Evolutionary conservation across 2,329 filamentous ascomycete genomes (phyloP).

Genomic region (Ceratocystis cubensis): DNA sequence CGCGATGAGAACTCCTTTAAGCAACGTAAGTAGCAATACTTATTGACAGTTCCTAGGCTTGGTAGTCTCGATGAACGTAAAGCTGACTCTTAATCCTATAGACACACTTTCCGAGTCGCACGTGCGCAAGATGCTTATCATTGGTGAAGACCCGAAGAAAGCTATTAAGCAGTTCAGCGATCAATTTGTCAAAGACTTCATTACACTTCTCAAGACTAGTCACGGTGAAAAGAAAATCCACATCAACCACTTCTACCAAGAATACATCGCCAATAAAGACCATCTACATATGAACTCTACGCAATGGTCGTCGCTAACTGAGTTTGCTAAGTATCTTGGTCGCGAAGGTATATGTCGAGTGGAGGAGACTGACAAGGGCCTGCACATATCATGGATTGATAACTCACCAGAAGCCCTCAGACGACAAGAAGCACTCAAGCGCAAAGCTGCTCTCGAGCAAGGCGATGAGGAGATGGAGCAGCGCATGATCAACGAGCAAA

Average conservation of each 20-base stretch:
- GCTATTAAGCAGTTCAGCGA: slow-evolving; percentile 70
- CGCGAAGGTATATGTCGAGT: slow-evolving; percentile 79
- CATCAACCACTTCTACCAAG: slow-evolving; percentile 89
- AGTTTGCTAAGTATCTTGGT: slow-evolving; percentile 79
- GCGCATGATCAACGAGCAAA: slow-evolving; percentile 69
- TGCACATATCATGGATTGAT: slow-evolving; percentile 84
- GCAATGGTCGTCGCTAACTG: slow-evolving; percentile 73
- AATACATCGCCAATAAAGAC: slow-evolving; percentile 76
- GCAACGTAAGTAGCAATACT: slow-evolving; percentile 18
- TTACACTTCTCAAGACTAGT: slow-evolving; percentile 62
- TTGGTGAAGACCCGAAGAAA: slow-evolving; percentile 78
- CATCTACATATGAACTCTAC: slow-evolving; percentile 94
- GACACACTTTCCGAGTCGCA: slow-evolving; percentile 77
- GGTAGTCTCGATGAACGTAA: not conserved
- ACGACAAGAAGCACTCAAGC: slow-evolving; percentile 65
- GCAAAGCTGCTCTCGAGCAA: slow-evolving; percentile 76
- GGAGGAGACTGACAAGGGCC: slow-evolving; percentile 74
- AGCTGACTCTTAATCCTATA: slow-evolving; percentile 42
- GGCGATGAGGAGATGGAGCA: slow-evolving; percentile 86
- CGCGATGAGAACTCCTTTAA: slow-evolving; percentile 23
- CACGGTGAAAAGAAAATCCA: slow-evolving; percentile 86
- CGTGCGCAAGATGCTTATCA: slow-evolving; percentile 75
- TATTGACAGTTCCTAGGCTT: not conserved
- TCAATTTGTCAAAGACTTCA: slow-evolving; percentile 70
- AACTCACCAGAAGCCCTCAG: slow-evolving; percentile 75